phyloP scores from a whole-genome alignment of 2,329 filamentous ascomycete genomes.

The Pseudogymnoascus sp. region DNA sequence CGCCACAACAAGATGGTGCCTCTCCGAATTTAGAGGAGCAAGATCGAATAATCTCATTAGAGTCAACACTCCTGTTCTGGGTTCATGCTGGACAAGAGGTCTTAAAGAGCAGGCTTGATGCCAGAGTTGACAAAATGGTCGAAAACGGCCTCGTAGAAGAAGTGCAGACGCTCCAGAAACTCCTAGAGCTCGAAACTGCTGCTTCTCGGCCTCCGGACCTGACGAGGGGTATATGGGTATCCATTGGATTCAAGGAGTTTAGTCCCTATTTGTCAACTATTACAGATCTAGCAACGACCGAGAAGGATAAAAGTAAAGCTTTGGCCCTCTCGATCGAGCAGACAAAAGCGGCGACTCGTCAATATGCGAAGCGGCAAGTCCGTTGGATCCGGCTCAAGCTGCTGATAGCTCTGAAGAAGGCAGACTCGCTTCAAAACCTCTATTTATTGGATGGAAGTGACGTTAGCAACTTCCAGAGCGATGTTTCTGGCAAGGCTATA shows the following conservation, averaged over 20 bases:
- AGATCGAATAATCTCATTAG: constrained; percentile 29
- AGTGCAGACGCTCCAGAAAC: constrained; percentile 46
- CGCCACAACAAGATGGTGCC: constrained; percentile 23
- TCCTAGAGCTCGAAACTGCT: constrained; percentile 38
- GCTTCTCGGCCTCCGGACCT: constrained; percentile 57
- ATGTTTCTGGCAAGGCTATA: constrained; percentile 61
- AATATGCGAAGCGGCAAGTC: constrained; percentile 79
- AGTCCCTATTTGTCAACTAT: constrained; percentile 58
- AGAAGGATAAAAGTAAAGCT: constrained; percentile 41
- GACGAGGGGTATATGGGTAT: constrained; percentile 86
- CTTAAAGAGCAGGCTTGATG: constrained; percentile 65
- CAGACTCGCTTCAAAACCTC: constrained; percentile 48
- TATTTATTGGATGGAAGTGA: constrained; percentile 80
- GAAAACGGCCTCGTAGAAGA: constrained; percentile 57
- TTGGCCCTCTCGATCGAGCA: constrained; percentile 59
- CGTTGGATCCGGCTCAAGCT: constrained; percentile 84
- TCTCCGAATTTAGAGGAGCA: constrained; percentile 28
- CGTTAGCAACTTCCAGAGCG: constrained; percentile 46
- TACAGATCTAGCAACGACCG: constrained; percentile 24
- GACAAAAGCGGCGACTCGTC: constrained; percentile 75
- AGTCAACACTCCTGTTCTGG: constrained; percentile 65
- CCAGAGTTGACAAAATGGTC: constrained; percentile 80
- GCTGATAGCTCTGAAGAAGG: constrained; percentile 57
- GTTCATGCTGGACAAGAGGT: constrained; percentile 66
- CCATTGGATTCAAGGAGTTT: constrained; percentile 93